A percentile compares a stretch with the other conserved stretches of the same genome.
These are phyloP conservation scores for Camellia oleifera DNA, from an alignment of 179 eudicot genomes.

Conservation along the genomic window DNA sequence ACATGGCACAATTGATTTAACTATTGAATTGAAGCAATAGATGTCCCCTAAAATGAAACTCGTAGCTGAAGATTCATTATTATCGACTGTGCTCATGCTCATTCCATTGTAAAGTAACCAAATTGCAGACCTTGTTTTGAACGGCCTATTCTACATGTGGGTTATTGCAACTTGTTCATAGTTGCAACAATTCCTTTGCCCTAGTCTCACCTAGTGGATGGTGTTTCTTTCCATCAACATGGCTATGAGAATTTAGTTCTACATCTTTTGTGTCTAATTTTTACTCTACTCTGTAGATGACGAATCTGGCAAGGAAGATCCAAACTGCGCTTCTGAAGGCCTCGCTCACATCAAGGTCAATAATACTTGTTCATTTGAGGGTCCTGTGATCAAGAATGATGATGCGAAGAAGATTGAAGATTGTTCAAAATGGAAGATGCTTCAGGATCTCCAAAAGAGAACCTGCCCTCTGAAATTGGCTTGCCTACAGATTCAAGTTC, in stretches of 20 bases:
- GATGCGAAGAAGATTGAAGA: constrained; percentile 16
- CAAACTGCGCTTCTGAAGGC: constrained; percentile 3
- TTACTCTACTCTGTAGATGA: constrained; percentile 25
- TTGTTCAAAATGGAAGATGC: constrained; percentile 15
- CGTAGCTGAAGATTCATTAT: not conserved
- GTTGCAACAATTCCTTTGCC: too few relatives aligned
- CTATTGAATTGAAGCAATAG: not conserved
- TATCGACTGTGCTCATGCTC: not conserved
- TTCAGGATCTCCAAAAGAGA: constrained; percentile 23
- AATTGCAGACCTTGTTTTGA: too few relatives aligned
- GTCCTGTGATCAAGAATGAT: constrained; percentile 11
- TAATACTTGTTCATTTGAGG: constrained; percentile 15
- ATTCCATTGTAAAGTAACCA: too few relatives aligned
- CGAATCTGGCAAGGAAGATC: constrained; percentile 32
- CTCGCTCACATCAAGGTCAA: constrained; percentile 18
- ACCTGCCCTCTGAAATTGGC: constrained; percentile 17
- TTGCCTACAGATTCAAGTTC: constrained; percentile 18
- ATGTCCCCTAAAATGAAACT: not conserved
- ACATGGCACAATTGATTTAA: not conserved
- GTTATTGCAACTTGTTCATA: too few relatives aligned
- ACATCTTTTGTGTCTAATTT: not conserved
- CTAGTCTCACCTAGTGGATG: too few relatives aligned
- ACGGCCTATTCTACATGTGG: too few relatives aligned
- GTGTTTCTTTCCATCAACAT: too few relatives aligned
- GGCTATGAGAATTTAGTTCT: not conserved